Evolutionary conservation across 768 basidiomycete genomes (phyloP), one percentile per base, ranked within the genome.

Genomic region (Agrocybe chaxingu): DNA sequence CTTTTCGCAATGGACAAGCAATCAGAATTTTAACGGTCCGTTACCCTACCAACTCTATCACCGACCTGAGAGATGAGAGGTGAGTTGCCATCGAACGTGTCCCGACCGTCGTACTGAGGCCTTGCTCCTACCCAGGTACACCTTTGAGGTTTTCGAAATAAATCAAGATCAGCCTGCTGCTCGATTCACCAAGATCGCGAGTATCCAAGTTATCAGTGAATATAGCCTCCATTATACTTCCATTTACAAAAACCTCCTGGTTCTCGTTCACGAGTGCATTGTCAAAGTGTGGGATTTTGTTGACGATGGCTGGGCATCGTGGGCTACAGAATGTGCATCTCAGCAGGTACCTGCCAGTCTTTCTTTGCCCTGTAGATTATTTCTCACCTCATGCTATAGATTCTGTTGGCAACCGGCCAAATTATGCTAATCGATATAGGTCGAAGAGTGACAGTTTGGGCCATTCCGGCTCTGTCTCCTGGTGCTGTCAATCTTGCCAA

Each of bases 241-340:
- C 3, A 43, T 58, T 9, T 53, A 42, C 18, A 48, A 41, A 10
- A 47, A 58, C 37, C 19, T 29, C 3, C 29, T 58, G 4, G 54
- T 54, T 1, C 30, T 58, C 8, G 44, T 58, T 3, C 42, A 53
- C 31, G 51, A 49, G 19, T 29, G 37, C 16, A 37, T 50, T 12
- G 41, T 58, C n/a, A 53, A 50, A 13, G 13, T 58, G 2, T 58
- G 57, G 57, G 42, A 58, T 34, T 55, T 55, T 30, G 45, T 40
- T 12, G 35, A 32, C 1, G 45, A 53, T 24, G 42, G 45, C 42
- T 55, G 51, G 46, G 48, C 54, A 7, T 44, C 54, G 1, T 55
- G 54, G 57, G 46, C 51, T 30, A 36, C 48, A 12, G 10, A 11
- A 1, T 4, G 30, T 10, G 12, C 10, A 30, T 42, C 49, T 18